These are phyloP conservation scores for Epichloe aotearoae DNA, from an alignment of 2,329 filamentous ascomycete species.

Conservation along the genomic window DNA sequence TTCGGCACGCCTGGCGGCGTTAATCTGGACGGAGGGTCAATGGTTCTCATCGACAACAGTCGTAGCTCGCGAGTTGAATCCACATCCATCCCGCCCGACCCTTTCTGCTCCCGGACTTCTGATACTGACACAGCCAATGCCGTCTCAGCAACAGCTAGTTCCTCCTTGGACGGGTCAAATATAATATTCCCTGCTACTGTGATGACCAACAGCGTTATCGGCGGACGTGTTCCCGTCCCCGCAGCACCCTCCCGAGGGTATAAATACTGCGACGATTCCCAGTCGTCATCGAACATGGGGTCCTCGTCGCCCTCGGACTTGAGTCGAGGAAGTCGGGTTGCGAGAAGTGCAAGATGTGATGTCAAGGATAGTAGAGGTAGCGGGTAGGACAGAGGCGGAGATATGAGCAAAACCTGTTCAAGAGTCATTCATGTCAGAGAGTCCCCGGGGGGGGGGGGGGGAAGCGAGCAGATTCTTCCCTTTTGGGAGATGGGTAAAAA, in stretches of 20 bases:
- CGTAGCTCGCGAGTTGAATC: conserved; percentile 36
- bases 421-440: background rate
- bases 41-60: conserved; percentile 55
- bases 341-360: conserved; percentile 82
- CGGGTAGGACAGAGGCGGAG: conserved; percentile 84
- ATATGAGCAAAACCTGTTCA: conserved; percentile 72
- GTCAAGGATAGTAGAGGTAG: conserved; percentile 86
- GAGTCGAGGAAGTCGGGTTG: conserved; percentile 69
- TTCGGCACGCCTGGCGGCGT: conserved; percentile 60
- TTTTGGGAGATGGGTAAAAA: background rate
- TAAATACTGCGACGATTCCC: conserved; percentile 68
- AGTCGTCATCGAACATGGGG: conserved; percentile 95
- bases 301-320: conserved; percentile 90
- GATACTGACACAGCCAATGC: conserved; percentile 76
- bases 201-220: conserved; percentile 82
- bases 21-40: conserved; percentile 61
- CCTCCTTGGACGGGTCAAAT: conserved; percentile 84
- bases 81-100: conserved; percentile 25
- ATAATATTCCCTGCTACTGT: conserved; percentile 78
- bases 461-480: background rate
- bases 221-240: conserved; percentile 42
- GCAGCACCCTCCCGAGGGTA: conserved; percentile 43
- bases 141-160: conserved; percentile 83
- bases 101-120: conserved; percentile 21
- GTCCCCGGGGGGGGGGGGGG: no score